These are phyloP conservation scores for Stemphylium vesicarium DNA, from an alignment of 2,329 filamentous ascomycete genomes.

Conservation along the genomic window DNA sequence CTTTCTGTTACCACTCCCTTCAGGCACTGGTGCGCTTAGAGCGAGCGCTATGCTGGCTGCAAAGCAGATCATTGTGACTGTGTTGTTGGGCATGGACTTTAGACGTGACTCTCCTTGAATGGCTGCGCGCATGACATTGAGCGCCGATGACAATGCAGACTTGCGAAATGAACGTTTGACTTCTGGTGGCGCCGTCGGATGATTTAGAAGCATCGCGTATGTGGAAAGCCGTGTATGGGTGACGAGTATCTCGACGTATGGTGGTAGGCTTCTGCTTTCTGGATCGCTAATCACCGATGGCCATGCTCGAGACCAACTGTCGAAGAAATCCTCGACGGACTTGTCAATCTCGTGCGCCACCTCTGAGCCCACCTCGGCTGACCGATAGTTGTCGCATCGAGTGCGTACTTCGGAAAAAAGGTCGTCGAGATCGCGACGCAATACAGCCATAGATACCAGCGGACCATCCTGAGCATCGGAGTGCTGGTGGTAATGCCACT, in stretches of 20 bases:
- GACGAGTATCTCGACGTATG: constrained; percentile 77
- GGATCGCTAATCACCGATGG: constrained; percentile 29
- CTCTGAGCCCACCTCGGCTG: constrained; percentile 58
- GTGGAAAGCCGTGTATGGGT: constrained; percentile 75
- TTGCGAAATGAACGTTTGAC: constrained; percentile 76
- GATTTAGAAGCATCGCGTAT: constrained; percentile 76
- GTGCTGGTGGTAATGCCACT: constrained; percentile 69
- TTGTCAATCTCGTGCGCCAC: constrained; percentile 54
- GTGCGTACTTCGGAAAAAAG: constrained; percentile 64
- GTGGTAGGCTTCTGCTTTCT: constrained; percentile 63
- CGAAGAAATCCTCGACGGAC: constrained; percentile 70
- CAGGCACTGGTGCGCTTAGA: constrained; percentile 45
- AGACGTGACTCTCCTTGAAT: constrained; percentile 74
- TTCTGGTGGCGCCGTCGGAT: constrained; percentile 71
- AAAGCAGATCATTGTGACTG: constrained; percentile 79
- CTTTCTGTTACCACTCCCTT: constrained; percentile 26
- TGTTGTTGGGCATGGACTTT: constrained; percentile 80
- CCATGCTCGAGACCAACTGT: constrained; percentile 70
- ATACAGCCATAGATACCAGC: constrained; percentile 73
- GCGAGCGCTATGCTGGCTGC: constrained; percentile 61
- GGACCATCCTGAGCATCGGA: constrained; percentile 72
- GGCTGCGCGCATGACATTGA: constrained; percentile 76
- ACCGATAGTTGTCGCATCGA: constrained; percentile 65
- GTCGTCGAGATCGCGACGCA: constrained; percentile 69
- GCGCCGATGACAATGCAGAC: constrained; percentile 71